Base-by-base conservation (phyloP, 208 protist species). In the Wallacemonas sp. region DNA sequence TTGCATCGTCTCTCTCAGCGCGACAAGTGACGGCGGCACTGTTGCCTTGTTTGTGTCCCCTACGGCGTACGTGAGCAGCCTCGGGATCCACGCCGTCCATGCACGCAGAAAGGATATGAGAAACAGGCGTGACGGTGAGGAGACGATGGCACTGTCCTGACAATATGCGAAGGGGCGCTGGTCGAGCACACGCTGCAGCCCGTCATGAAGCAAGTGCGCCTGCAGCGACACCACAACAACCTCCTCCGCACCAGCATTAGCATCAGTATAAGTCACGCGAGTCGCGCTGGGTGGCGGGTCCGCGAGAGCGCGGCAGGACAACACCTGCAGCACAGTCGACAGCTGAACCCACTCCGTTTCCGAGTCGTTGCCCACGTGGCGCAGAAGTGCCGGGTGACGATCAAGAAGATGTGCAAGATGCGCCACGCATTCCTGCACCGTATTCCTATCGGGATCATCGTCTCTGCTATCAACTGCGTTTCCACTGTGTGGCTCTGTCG, bases 51-150 rank as follows among this genome's bases (percentile, higher is more conserved):
- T 41, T 6, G 36, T 41, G 36, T 17, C 9, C 9, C 6, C 36
- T 17, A 6, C 36, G 36, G 14, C 36, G 36, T 41, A 41, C 36
- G 36, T 41, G 36, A 47, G 19, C 32, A 58, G 52, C 4, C 8
- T 11, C 52, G 52, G 52, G 29, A 58, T 58, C 52, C 52, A 58
- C 30, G 16, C 27, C 19, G 32, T 41, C 52, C 52, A 58, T 5
- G 30, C 32, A 21, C 52, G 52, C 6, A 58, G 52, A 39, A 58
- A 39, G n/a, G 52, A 58, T 0, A 58, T 8, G 14, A 58, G 6
- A 41, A 58, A 39, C 6, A 2, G 14, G 12, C 29, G 52, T 16
- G 52, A 39, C 12, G 29, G 52, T 6, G 26, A 21, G 16, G n/a
- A 9, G 34, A 12, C 34, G 12, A 16, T 12, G 34, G 34, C 34